These are phyloP conservation scores for Terana coerulea DNA, from an alignment of 768 basidiomycete genomes.

Conservation along the genomic window DNA sequence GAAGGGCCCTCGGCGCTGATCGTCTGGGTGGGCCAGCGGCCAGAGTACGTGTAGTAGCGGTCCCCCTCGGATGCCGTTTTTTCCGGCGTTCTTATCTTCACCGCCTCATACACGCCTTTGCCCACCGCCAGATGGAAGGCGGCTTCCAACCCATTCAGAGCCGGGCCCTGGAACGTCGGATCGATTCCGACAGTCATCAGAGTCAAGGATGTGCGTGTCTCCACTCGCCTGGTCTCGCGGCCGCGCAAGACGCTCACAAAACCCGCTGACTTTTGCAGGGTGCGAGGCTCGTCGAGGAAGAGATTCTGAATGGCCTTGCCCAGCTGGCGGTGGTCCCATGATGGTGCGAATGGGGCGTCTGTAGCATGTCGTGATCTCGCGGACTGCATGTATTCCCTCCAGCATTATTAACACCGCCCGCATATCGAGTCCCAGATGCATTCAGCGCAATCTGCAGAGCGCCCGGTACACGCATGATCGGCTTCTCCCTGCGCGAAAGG, in stretches of 20 bases:
- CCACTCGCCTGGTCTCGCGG: background rate
- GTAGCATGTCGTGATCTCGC: conserved; percentile 1
- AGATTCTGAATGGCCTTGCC: conserved; percentile 27
- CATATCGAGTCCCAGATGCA: conserved; percentile 7
- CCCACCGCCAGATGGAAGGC: conserved; percentile 59
- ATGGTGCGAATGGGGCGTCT: conserved; percentile 3
- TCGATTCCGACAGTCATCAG: conserved; percentile 67
- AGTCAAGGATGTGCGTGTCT: conserved; percentile 46
- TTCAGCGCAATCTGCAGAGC: conserved; percentile 2
- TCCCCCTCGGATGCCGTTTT: too few relatives aligned
- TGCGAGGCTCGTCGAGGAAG: conserved; percentile 40
- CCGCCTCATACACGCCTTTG: conserved; percentile 4
- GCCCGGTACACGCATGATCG: conserved; percentile 12
- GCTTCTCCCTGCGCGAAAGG: background rate
- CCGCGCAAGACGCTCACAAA: background rate
- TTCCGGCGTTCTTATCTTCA: background rate
- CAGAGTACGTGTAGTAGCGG: conserved; percentile 46
- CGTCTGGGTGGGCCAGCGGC: conserved; percentile 64
- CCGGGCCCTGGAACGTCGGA: conserved; percentile 56
- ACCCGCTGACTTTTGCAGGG: conserved; percentile 22
- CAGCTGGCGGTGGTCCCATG: conserved; percentile 12
- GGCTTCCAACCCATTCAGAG: conserved; percentile 52
- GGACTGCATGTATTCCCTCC: conserved; percentile 3
- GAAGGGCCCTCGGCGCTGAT: conserved; percentile 51
- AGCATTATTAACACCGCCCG: conserved; percentile 12